Evolutionary conservation across 192 early-diverging fungal species (phyloP).

Genomic region (Dissophora ornata): DNA sequence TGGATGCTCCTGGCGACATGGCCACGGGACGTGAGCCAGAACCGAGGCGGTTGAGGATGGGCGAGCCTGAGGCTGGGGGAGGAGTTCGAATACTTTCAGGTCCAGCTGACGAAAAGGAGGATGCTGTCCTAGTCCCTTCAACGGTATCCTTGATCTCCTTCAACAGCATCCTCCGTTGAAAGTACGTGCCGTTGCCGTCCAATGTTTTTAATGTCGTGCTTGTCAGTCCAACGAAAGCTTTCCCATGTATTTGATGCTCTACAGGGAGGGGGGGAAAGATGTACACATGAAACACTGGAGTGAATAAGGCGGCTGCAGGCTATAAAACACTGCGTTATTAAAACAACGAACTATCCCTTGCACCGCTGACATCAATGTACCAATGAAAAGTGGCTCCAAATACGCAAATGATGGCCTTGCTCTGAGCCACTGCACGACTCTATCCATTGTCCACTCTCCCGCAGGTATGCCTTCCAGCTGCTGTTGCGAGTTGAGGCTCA

Average conservation of each 20-base stretch:
- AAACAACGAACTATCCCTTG: no score
- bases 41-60: conserved; percentile 38
- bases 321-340: no score
- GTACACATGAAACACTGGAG: no score
- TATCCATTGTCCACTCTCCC: conserved; percentile 51
- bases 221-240: conserved; percentile 35
- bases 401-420: conserved; percentile 25
- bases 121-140: conserved; percentile 35
- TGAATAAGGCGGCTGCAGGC: no score
- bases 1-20: conserved; percentile 21
- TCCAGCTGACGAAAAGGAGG: conserved; percentile 34
- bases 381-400: conserved; percentile 42
- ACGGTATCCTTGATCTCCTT: conserved; percentile 49
- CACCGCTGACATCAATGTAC: conserved; percentile 18
- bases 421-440: conserved; percentile 44
- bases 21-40: conserved; percentile 37
- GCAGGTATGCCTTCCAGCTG: conserved; percentile 23
- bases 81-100: conserved; percentile 30
- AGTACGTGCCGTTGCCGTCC: conserved; percentile 43
- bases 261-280: neutral
- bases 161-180: conserved; percentile 40
- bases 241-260: conserved; percentile 47
- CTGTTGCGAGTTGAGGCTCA: conserved; percentile 38
- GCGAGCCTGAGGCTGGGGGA: conserved; percentile 26
- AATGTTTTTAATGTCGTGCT: conserved; percentile 26